Base-by-base conservation (phyloP, 495 filamentous ascomycete genomes). In the Neurospora cerealis region DNA sequence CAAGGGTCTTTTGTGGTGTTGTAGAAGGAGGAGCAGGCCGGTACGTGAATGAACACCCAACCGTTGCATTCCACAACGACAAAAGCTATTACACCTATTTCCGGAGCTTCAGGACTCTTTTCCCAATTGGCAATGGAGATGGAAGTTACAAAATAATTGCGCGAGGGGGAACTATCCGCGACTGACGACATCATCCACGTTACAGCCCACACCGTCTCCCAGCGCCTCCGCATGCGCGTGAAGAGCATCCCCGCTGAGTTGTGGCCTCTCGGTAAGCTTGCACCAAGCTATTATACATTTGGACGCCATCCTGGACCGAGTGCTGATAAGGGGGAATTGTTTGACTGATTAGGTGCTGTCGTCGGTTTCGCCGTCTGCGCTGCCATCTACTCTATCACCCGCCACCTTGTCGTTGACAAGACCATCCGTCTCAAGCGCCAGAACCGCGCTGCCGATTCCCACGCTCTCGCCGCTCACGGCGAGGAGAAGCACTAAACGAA, bases 181-280 rank as follows among this genome's bases (percentile, higher is more conserved):
- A 71, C 80, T 83, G 75, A 84, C 75, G 70, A 46, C 70, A 38
- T 60, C 40, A 32, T 41, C 60, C 39, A 46, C 19, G 36, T 38
- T 36, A 76, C 78, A 99, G 96, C 93, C 81, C 96, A 98, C 86
- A 98, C 96, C 73, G 91, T 99, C 85, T 98, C 96, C 69, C 96
- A 99, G 86, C 92, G 96, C 78, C 87, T 99, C 74, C 54, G 54
- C 54, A 91, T 96, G 78, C 88, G 87, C 75, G 84, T 98, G 74
- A 93, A 92, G 89, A 89, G 89, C 86, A 90, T 97, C 80, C 96
- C 96, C 74, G 90, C 95, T 70, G 96, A 99, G 87, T 88, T 99
- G 89, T 89, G 95, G 79, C 96, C 96, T 78, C 89, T 99, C 76
- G 93, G 95, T 97, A 91, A 82, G 90, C 86, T 73, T 70, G 78